Conservation (phyloP, 108 stramenopile species). For the Pseudonitzschia multistriata region DNA sequence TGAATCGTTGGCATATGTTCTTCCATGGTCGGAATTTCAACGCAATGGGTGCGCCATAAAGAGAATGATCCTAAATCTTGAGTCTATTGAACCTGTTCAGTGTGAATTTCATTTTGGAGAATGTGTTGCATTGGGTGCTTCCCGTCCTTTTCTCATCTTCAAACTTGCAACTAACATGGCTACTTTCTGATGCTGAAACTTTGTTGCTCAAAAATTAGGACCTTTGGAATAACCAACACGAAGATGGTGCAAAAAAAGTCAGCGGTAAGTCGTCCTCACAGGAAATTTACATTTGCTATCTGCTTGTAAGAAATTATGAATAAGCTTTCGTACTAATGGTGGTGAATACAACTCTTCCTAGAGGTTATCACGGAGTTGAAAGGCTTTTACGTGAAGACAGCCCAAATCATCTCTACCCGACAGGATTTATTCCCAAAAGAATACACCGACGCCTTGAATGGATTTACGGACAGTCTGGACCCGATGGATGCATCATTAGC, state of each 20-base stretch:
- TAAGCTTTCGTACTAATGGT: neutral
- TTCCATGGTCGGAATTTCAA: no score
- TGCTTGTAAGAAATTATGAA: neutral
- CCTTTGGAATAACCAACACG: slow-evolving; percentile 71
- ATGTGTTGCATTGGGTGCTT: no score
- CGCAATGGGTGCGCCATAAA: no score
- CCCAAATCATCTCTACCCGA: slow-evolving; percentile 61
- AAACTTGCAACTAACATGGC: no score
- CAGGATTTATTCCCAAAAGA: slow-evolving; percentile 89
- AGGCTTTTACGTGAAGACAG: slow-evolving; percentile 95
- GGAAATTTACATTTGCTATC: neutral
- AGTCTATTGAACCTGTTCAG: no score
- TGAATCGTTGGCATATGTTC: no score
- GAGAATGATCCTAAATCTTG: no score
- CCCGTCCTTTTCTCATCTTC: no score
- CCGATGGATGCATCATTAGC: slow-evolving; percentile 79
- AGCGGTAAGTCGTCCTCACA: slow-evolving; percentile 10
- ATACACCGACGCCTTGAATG: slow-evolving; percentile 80
- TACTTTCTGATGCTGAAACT: neutral
- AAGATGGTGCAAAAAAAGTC: slow-evolving; percentile 72
- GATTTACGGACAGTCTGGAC: slow-evolving; percentile 88
- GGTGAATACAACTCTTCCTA: neutral
- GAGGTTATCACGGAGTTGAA: slow-evolving; percentile 82
- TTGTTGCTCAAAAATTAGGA: neutral
- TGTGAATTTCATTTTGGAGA: no score